Percentiles rank a stretch among this genome's conserved stretches.
Evolutionary conservation across 164 flowering plant genomes (phyloP).

Genomic region (Vitis rotundifolia): DNA sequence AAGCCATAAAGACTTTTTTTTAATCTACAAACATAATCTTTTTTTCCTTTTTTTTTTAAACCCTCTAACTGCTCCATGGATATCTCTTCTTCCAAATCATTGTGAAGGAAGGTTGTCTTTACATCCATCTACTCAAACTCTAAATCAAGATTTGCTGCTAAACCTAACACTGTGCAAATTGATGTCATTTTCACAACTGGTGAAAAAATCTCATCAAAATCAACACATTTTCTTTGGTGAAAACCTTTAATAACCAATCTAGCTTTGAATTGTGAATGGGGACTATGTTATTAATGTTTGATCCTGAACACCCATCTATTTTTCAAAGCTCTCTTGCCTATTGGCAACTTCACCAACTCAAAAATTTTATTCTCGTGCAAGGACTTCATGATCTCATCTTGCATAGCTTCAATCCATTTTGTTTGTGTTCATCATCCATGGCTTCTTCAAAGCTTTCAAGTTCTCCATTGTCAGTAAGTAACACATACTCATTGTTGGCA

Average conservation of each 20-base stretch:
- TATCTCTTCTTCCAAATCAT: no score
- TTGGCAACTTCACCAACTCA: constrained; percentile 19
- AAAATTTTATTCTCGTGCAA: constrained; percentile 26
- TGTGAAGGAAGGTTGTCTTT: no score
- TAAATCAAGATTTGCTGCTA: no score
- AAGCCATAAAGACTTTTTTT: no score
- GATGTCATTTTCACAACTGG: no score
- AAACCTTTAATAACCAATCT: constrained; percentile 19
- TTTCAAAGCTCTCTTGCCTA: constrained; percentile 15
- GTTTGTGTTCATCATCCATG: neutral
- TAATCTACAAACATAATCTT: no score
- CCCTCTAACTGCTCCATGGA: no score
- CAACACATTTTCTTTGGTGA: neutral
- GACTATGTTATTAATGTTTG: constrained; percentile 10
- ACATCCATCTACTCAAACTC: no score
- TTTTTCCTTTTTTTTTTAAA: no score
- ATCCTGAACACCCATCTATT: constrained; percentile 22
- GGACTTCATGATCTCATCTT: neutral
- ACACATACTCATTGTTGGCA: constrained; percentile 6
- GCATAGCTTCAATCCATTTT: constrained; percentile 24
- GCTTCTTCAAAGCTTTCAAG: constrained; percentile 15
- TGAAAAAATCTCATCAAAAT: no score
- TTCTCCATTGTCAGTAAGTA: constrained; percentile 17
- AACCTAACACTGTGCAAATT: no score
- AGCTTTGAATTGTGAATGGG: constrained; percentile 14